Percentiles rank a stretch among this genome's conserved stretches.
These are phyloP conservation scores for Rugosomyces carneus DNA, from an alignment of 1,284 basidiomycete species.

Conservation along the genomic window DNA sequence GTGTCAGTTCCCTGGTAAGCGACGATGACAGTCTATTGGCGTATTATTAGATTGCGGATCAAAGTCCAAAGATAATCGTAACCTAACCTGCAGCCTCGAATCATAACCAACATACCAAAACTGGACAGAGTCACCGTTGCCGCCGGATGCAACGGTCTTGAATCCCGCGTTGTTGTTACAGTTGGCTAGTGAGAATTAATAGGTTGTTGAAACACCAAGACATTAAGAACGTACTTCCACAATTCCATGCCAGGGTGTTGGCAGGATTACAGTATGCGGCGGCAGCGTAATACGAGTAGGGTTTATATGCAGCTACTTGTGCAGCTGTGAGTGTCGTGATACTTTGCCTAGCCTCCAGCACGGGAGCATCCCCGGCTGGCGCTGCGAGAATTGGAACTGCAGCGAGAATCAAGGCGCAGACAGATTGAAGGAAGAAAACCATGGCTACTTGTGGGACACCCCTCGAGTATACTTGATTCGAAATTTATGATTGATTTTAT, in stretches of 20 bases:
- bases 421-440: too few species aligned
- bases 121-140: slow-evolving; percentile 32
- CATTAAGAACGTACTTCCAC: slow-evolving; percentile 21
- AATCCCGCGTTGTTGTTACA: slow-evolving; percentile 33
- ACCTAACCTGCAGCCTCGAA: slow-evolving; percentile 16
- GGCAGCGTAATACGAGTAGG: slow-evolving; percentile 27
- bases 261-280: slow-evolving; percentile 27
- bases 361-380: slow-evolving; percentile 1
- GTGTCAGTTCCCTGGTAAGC: slow-evolving; percentile 48
- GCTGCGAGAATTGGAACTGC: slow-evolving; percentile 3
- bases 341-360: slow-evolving; percentile 12
- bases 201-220: neutral
- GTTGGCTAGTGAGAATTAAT: slow-evolving; percentile 18
- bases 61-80: neutral
- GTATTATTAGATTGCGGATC: too few species aligned
- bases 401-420: slow-evolving; percentile 20
- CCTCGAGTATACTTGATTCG: too few species aligned
- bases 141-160: slow-evolving; percentile 33
- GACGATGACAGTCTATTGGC: slow-evolving; percentile 37
- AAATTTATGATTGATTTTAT: too few species aligned
- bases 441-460: too few species aligned
- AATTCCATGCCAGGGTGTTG: slow-evolving; percentile 25
- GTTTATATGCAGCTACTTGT: slow-evolving; percentile 25
- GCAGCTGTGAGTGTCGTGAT: slow-evolving; percentile 22
- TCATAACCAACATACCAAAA: slow-evolving; percentile 46